Conservation (phyloP, 345 rosid species). For the Leavenworthia alabamica region DNA sequence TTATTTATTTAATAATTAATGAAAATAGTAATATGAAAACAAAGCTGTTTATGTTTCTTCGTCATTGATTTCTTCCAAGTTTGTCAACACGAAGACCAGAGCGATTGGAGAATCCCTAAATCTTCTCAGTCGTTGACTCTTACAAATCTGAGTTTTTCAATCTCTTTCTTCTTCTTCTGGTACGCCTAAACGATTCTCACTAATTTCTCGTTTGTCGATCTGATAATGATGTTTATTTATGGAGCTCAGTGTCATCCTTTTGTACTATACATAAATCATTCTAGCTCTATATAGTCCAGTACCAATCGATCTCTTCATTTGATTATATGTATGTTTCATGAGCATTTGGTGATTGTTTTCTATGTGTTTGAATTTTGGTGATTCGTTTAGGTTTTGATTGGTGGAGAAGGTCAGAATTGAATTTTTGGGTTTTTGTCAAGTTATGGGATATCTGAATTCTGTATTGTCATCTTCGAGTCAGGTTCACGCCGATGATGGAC, state of each 20-base stretch:
- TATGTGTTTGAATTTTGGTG: neutral
- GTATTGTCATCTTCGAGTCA: conserved; percentile 69
- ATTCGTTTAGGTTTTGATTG: conserved; percentile 19
- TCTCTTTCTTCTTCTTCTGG: neutral
- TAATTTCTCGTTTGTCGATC: neutral
- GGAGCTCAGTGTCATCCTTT: neutral
- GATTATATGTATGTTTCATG: neutral
- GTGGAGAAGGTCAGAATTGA: neutral
- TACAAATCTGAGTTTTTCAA: neutral
- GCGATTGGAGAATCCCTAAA: conserved; percentile 6
- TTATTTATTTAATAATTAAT: too few species aligned
- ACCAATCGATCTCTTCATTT: neutral
- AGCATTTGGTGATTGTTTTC: conserved; percentile 6
- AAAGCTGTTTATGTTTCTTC: too few species aligned
- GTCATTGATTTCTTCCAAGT: neutral
- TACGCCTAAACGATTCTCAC: neutral
- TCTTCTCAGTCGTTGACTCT: neutral
- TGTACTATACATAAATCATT: too few species aligned
- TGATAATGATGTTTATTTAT: neutral
- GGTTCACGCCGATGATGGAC: conserved; percentile 66
- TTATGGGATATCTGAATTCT: conserved; percentile 79
- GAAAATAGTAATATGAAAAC: too few species aligned
- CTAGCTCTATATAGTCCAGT: neutral
- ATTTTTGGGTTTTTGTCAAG: neutral
- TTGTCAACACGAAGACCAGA: conserved; percentile 23